Conservation (phyloP, 2,329 filamentous ascomycete species). For the Lachnellula suecica region DNA sequence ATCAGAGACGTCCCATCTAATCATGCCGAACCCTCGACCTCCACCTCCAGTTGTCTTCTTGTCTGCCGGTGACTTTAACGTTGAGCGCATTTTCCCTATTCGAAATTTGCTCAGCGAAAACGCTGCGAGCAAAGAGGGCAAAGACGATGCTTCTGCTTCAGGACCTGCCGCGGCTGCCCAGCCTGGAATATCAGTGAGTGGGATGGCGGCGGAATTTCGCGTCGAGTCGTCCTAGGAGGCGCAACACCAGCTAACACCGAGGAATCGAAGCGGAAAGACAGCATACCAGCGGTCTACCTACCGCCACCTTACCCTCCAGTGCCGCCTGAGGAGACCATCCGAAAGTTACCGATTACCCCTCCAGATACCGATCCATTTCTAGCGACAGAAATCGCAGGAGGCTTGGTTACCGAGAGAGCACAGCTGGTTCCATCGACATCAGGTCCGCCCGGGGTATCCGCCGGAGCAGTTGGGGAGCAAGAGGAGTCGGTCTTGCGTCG, state of each 20-base stretch:
- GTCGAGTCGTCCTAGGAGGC: not conserved
- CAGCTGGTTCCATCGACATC: conserved; percentile 16
- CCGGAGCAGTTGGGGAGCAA: conserved; percentile 9
- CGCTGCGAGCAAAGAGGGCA: not conserved
- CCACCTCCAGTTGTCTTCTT: conserved; percentile 17
- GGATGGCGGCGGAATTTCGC: not conserved
- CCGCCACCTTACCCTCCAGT: conserved; percentile 19
- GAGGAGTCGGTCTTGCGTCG: conserved; percentile 9
- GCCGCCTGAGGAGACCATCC: conserved; percentile 14
- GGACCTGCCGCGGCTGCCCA: not conserved
- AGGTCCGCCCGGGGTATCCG: conserved; percentile 18
- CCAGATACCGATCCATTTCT: not conserved
- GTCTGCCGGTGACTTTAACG: conserved; percentile 14
- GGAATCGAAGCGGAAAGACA: not conserved
- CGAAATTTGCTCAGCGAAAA: conserved; percentile 18
- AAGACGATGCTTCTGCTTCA: not conserved
- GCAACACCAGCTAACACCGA: not conserved
- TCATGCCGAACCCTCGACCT: conserved; percentile 3
- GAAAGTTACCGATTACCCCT: conserved; percentile 8
- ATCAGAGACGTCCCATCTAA: conserved; percentile 8
- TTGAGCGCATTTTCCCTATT: conserved; percentile 27
- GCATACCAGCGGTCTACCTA: conserved; percentile 1
- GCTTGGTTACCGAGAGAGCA: conserved; percentile 12
- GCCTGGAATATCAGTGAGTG: not conserved
- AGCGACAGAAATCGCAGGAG: not conserved